Conservation (phyloP, 352 stramenopile genomes). For the Phytopythium oedochilum region DNA sequence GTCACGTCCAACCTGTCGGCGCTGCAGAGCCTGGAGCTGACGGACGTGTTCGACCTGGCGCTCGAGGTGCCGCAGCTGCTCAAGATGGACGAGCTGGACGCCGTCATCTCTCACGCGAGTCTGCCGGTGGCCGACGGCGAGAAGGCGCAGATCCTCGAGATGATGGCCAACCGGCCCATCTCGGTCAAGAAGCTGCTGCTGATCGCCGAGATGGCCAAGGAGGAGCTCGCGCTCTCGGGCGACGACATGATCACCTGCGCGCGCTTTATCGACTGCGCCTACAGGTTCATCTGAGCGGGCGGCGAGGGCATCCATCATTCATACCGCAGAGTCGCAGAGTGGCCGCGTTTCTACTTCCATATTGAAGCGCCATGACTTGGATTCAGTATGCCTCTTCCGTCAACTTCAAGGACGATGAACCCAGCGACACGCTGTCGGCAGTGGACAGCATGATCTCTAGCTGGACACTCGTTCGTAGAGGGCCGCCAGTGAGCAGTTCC, state of each 20-base stretch:
- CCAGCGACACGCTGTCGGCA: no score
- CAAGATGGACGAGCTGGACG: conserved; percentile 86
- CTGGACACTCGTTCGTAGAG: no score
- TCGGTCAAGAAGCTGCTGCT: conserved; percentile 98
- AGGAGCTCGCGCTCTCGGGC: conserved; percentile 62
- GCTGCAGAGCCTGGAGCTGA: conserved; percentile 92
- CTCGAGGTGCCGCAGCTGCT: conserved; percentile 91
- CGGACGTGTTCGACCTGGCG: conserved; percentile 93
- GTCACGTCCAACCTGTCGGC: conserved; percentile 91
- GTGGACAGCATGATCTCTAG: no score
- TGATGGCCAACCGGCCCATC: conserved; percentile 90
- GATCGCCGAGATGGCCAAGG: conserved; percentile 96
- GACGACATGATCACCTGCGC: conserved; percentile 67
- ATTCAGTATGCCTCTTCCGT: no score
- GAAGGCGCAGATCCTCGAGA: conserved; percentile 59
- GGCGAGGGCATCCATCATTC: neutral
- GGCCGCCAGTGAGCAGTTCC: no score
- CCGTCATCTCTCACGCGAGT: conserved; percentile 77
- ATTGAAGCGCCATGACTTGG: no score
- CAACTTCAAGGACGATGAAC: no score
- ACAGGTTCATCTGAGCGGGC: conserved; percentile 63
- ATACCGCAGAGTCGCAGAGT: no score
- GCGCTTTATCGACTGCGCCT: conserved; percentile 81
- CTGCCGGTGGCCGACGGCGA: conserved; percentile 69
- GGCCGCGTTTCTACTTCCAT: no score